phyloP scores from a whole-genome alignment of 2,329 filamentous ascomycete species.

The Chaetomium olivaceum region DNA sequence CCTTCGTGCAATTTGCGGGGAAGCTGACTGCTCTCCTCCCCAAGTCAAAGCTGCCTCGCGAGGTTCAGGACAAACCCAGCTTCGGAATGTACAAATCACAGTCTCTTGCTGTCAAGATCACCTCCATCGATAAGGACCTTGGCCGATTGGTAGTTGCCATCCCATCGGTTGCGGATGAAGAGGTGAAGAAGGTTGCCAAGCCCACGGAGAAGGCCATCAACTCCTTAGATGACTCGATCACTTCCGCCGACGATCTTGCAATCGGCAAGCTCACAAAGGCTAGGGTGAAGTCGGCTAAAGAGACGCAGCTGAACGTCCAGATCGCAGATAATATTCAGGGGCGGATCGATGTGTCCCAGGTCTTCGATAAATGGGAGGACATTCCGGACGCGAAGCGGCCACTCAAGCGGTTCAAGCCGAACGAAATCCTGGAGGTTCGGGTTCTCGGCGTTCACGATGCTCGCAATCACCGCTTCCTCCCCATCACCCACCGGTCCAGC shows the following conservation, averaged over 20 bases:
- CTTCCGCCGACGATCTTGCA: constrained; percentile 68
- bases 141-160: constrained; percentile 64
- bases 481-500: constrained; percentile 80
- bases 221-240: constrained; percentile 62
- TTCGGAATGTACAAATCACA: constrained; percentile 81
- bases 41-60: constrained; percentile 73
- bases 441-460: constrained; percentile 88
- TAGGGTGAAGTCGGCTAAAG: constrained; percentile 79
- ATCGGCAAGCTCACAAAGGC: constrained; percentile 75
- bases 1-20: constrained; percentile 87
- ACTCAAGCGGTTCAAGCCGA: constrained; percentile 69
- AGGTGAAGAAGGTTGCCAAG: constrained; percentile 43
- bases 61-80: constrained; percentile 64
- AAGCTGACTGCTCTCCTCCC: constrained; percentile 76
- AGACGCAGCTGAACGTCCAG: constrained; percentile 88
- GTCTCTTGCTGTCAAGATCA: constrained; percentile 70
- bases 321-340: constrained; percentile 86
- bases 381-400: constrained; percentile 82
- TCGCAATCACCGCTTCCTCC: constrained; percentile 85
- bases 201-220: constrained; percentile 45
- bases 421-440: constrained; percentile 71
- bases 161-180: constrained; percentile 48
- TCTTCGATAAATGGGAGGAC: constrained; percentile 85
- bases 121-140: constrained; percentile 69
- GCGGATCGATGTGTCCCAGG: constrained; percentile 87